Evolutionary conservation across 2,329 filamentous ascomycete genomes (phyloP).

Genomic region (Penicillium sp.): DNA sequence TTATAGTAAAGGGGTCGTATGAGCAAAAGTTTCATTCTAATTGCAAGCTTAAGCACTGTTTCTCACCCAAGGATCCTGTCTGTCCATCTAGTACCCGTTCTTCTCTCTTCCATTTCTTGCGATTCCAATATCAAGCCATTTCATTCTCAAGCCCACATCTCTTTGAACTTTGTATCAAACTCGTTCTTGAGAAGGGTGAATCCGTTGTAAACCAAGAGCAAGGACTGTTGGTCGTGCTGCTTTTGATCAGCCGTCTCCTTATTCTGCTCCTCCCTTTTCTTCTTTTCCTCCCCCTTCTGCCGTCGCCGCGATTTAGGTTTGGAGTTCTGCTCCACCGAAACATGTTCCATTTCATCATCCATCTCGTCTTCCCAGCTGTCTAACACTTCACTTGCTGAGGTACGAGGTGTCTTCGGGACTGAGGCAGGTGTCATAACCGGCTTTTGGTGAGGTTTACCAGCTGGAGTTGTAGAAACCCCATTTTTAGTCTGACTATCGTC

Average conservation of each 20-base stretch:
- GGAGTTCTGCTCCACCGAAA: neutral
- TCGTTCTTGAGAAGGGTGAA: slow-evolving; percentile 32
- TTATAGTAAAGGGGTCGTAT: neutral
- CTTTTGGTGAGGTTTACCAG: neutral
- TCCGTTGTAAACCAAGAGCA: slow-evolving; percentile 25
- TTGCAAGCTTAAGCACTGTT: neutral
- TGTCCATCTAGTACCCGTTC: neutral
- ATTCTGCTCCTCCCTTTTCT: no score
- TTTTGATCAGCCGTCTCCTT: neutral
- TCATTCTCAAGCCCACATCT: slow-evolving; percentile 30
- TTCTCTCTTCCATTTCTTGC: neutral
- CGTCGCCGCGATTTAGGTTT: neutral
- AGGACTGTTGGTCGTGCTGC: neutral
- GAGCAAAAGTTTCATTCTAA: neutral
- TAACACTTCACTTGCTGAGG: neutral
- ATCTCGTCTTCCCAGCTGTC: slow-evolving; percentile 29
- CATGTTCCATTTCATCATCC: slow-evolving; percentile 2
- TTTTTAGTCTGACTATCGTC: neutral
- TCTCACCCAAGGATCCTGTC: neutral
- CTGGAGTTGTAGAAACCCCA: neutral
- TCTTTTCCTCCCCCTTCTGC: neutral
- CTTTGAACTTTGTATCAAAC: slow-evolving; percentile 37
- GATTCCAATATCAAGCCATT: neutral
- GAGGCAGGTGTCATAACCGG: neutral
- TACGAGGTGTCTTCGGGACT: neutral